A percentile compares a stretch with the other conserved stretches of the same genome.
Evolutionary conservation across 345 rosid species (phyloP).

Genomic region (Populus euphratica): DNA sequence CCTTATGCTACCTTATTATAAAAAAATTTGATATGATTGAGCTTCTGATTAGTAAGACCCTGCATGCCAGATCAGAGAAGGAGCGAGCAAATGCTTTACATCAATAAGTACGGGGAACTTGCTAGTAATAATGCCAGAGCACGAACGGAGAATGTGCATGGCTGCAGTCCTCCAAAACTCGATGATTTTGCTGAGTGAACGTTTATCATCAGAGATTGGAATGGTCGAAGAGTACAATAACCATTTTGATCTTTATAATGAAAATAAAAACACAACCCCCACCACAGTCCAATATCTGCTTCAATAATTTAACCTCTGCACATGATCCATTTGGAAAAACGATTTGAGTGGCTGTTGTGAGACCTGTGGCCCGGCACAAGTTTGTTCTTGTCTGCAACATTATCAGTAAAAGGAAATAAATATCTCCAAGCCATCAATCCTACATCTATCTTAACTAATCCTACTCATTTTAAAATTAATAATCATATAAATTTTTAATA

Average conservation of each 20-base stretch:
- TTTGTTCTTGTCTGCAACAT: background rate
- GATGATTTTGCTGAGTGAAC: background rate
- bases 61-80: too few relatives aligned
- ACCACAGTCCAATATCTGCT: too few relatives aligned
- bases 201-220: background rate
- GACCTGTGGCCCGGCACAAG: background rate
- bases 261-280: background rate
- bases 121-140: background rate
- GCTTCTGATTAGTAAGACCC: too few relatives aligned
- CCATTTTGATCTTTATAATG: background rate
- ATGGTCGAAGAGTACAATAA: background rate
- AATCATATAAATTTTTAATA: too few relatives aligned
- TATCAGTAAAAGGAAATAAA: background rate
- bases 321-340: background rate
- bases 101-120: too few relatives aligned
- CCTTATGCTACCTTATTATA: too few relatives aligned
- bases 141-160: background rate
- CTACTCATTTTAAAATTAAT: accelerated
- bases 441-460: too few relatives aligned
- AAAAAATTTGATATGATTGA: too few relatives aligned
- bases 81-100: too few relatives aligned
- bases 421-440: background rate
- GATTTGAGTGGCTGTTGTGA: background rate
- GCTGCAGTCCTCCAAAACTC: background rate
- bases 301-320: background rate